Evolutionary conservation across 805 yeast species (phyloP), one percentile per base, ranked within the genome.

Genomic region (Spencermartinsiella europaea): DNA sequence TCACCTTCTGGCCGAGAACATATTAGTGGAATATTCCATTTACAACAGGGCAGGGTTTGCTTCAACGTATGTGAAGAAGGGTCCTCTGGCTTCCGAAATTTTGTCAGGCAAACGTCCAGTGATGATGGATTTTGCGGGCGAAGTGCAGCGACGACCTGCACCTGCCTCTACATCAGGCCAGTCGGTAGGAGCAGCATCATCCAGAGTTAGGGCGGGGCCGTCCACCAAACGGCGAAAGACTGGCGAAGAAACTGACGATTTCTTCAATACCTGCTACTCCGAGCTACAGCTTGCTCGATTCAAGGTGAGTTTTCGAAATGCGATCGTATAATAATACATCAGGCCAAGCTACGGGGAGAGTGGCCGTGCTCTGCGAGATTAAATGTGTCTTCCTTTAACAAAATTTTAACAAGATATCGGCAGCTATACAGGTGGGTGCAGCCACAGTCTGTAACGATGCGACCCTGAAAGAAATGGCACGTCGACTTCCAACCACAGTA

Each of bases 31-130:
- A 61, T 83, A 81, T 57, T 76, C 88, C 1, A 70, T 82, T 4
- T 77, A 81, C 72, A 85, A 80, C 55, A 79, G 17, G 15, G 75
- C 79, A n/a, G 95, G 96, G 0, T 90, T 83, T 68, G 85, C 95
- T 0, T 70, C 84, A 1, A 83, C 85, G 44, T 91, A 91, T 58
- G 75, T 90, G 3, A 72, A 72, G 51, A 54, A 73, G 1, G 95
- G 95, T 0, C 69, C 71, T 0, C 66, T 73, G n/a, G 80, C 89
- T 0, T 58, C 64, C 14, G 59, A 58, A 1, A 70, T 88, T 1
- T 56, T 83, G 42, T 55, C 57, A 7, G 76, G 76, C 10, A 33
- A 40, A 5, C 33, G 39, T 35, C 40, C 46, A 20, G 56, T 63
- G 16, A 44, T 42, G 10, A 53, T 62, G 46, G 50, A 44, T 36